These are phyloP conservation scores for Basidiobolus meristosporus DNA, from an alignment of 371 early-diverging fungal species.

Conservation along the genomic window DNA sequence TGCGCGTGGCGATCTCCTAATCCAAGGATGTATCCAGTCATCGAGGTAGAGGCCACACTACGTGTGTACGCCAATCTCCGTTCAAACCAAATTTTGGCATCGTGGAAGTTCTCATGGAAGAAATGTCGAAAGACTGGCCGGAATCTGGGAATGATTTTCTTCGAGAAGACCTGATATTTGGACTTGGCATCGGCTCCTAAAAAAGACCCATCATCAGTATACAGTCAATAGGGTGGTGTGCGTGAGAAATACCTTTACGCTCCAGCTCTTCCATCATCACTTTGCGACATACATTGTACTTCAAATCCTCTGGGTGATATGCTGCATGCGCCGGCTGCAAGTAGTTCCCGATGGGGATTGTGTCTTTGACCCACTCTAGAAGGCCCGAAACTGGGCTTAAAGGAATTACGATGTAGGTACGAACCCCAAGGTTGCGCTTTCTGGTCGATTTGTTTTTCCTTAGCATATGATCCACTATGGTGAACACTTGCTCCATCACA, in stretches of 20 bases:
- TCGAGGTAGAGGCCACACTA: conserved; percentile 83
- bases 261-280: conserved; percentile 9
- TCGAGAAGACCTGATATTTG: conserved; percentile 47
- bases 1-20: conserved; percentile 97
- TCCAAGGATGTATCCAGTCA: conserved; percentile 93
- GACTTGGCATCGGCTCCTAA: conserved; percentile 32
- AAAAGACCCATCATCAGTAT: no score
- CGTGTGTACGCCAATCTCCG: conserved; percentile 54
- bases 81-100: conserved; percentile 46
- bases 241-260: no score
- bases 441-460: conserved; percentile 23
- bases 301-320: conserved; percentile 2
- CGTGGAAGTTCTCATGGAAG: neutral
- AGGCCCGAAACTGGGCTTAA: conserved; percentile 85
- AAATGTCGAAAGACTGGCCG: conserved; percentile 11
- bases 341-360: conserved; percentile 20
- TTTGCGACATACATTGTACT: conserved; percentile 2
- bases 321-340: conserved; percentile 26
- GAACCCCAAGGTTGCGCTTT: conserved; percentile 28
- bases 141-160: conserved; percentile 27
- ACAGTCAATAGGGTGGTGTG: no score
- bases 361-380: conserved; percentile 91
- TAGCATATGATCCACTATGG: conserved; percentile 50
- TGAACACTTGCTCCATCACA: conserved; percentile 67
- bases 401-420: conserved; percentile 89